These are phyloP conservation scores for Capsicum rhomboideum DNA, from an alignment of 257 asterid genomes.

Conservation along the genomic window DNA sequence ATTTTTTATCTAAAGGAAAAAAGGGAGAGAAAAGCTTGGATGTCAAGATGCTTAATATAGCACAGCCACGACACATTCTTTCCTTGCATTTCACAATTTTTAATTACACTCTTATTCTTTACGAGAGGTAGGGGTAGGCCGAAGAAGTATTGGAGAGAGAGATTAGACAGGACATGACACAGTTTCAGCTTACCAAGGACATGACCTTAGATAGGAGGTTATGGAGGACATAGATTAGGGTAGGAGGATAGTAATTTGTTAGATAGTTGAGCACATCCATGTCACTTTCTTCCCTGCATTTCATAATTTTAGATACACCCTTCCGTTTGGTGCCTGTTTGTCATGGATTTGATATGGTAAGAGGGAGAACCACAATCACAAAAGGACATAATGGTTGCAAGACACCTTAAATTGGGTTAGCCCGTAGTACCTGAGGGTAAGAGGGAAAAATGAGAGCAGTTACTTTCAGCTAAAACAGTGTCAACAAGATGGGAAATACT, in stretches of 20 bases:
- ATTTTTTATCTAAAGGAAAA: background rate
- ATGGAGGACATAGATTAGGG: too few relatives aligned
- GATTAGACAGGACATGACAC: too few relatives aligned
- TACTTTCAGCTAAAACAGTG: background rate
- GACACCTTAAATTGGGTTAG: background rate
- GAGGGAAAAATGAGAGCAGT: background rate
- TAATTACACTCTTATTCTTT: background rate
- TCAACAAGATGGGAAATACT: background rate
- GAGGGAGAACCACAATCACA: background rate
- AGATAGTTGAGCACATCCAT: too few relatives aligned
- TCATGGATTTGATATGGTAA: background rate
- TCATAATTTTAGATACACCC: background rate
- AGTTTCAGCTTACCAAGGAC: too few relatives aligned
- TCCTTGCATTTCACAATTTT: background rate
- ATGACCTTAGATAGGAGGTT: too few relatives aligned
- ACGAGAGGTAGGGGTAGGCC: too few relatives aligned
- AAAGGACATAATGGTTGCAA: background rate
- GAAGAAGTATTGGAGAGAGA: too few relatives aligned
- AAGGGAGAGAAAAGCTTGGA: background rate
- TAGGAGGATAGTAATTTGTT: too few relatives aligned
- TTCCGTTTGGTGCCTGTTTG: background rate
- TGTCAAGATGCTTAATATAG: background rate
- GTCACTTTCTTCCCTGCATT: too few relatives aligned
- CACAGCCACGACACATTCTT: background rate
- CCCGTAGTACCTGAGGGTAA: background rate